Evolutionary conservation across 345 rosid species (phyloP).

Genomic region (Gossypium mustelinum): DNA sequence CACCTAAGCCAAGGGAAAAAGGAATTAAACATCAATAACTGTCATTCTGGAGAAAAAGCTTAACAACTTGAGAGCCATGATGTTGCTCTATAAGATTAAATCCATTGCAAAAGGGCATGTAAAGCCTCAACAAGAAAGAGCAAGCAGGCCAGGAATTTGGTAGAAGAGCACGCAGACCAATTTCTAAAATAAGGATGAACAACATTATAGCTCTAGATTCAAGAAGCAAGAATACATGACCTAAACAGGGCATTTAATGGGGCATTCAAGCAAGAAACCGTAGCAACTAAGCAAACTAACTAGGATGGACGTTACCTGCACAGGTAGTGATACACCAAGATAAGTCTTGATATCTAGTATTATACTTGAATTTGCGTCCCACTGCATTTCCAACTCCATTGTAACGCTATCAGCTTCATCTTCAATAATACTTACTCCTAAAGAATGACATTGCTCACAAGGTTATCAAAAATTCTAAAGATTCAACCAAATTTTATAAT

Average conservation of each 20-base stretch:
- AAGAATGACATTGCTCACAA: background rate
- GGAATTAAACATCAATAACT: constrained; percentile 8
- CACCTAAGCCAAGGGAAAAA: constrained; percentile 50
- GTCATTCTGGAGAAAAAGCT: background rate
- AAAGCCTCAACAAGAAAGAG: background rate
- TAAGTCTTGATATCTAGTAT: constrained; percentile 74
- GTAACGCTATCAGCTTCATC: constrained; percentile 53
- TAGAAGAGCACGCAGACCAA: background rate
- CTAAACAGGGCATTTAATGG: background rate
- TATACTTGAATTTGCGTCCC: constrained; percentile 97
- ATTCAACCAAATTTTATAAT: background rate
- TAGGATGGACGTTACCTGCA: constrained; percentile 50
- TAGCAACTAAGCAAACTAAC: background rate
- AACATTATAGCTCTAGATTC: background rate
- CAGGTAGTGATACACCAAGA: constrained; percentile 80
- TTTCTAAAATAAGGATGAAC: background rate
- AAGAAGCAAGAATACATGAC: background rate
- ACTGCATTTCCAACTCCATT: constrained; percentile 95
- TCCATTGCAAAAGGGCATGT: background rate
- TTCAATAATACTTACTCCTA: constrained; percentile 79
- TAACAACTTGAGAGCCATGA: constrained; percentile 2
- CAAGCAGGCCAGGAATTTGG: background rate
- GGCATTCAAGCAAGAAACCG: background rate
- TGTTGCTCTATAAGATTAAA: background rate
- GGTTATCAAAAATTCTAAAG: background rate